A percentile compares a stretch with the other conserved stretches of the same genome.
Conservation (phyloP, 1,139 yeast genomes). For the Candida albicans region DNA sequence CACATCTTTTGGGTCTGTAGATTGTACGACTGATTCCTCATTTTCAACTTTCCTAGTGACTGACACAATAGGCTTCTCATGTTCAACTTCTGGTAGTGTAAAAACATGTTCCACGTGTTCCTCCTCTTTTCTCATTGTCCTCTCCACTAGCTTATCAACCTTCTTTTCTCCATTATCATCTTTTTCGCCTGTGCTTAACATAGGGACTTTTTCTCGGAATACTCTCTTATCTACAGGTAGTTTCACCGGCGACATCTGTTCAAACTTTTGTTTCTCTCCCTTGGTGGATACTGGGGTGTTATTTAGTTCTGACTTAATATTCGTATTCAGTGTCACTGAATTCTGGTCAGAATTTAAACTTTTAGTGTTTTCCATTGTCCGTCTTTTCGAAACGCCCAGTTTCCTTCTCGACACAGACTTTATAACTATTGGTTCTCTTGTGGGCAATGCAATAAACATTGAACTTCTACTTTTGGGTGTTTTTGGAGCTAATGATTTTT, state of each 20-base stretch:
- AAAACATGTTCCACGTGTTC: no score
- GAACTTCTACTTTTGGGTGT: constrained; percentile 37
- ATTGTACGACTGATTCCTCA: no score
- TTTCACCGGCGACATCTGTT: constrained; percentile 14
- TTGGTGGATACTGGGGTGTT: background rate
- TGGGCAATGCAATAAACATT: constrained; percentile 40
- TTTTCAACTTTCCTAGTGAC: no score
- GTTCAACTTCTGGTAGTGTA: no score
- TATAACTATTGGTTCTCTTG: constrained; percentile 39
- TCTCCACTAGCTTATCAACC: no score
- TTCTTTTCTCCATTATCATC: no score
- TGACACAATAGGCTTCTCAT: no score
- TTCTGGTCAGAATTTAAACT: background rate
- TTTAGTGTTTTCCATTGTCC: constrained; percentile 1
- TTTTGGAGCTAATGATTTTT: constrained; percentile 12
- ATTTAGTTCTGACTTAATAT: no score
- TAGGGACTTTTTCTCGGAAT: background rate
- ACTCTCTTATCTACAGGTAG: constrained; percentile 5
- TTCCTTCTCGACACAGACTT: constrained; percentile 18
- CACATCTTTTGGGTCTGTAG: background rate
- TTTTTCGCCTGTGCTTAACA: no score
- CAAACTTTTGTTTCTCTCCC: background rate
- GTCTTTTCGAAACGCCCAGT: constrained; percentile 9
- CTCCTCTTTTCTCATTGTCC: no score
- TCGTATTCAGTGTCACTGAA: no score